Evolutionary conservation across 441 rosid species (phyloP).

Genomic region (Syzygium syzygioides): DNA sequence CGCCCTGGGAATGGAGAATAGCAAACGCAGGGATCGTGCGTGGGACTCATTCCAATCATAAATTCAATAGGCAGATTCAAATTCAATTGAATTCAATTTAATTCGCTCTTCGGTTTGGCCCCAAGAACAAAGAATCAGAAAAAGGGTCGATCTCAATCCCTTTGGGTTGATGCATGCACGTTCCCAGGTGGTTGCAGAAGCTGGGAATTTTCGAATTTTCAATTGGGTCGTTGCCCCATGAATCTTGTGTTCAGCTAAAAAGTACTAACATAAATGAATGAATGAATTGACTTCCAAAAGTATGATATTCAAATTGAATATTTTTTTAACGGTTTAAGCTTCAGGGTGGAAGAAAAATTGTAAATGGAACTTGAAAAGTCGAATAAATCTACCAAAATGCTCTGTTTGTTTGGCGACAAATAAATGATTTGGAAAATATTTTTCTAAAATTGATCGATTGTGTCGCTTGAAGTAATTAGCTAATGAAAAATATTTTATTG

Average conservation of each 20-base stretch:
- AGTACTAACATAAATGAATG: not conserved
- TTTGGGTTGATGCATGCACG: not conserved
- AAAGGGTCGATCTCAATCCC: not conserved
- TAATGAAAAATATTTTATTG: too few relatives aligned
- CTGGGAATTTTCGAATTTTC: not conserved
- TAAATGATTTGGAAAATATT: too few relatives aligned
- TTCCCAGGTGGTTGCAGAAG: not conserved
- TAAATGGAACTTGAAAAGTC: not conserved
- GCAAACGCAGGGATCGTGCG: not conserved
- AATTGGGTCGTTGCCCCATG: not conserved
- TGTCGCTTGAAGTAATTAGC: too few relatives aligned
- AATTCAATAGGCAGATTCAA: not conserved
- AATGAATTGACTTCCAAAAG: not conserved
- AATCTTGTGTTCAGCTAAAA: not conserved
- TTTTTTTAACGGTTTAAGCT: not conserved
- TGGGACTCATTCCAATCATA: not conserved
- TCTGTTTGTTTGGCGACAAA: too few relatives aligned
- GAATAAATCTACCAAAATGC: too few relatives aligned
- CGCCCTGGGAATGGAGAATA: not conserved
- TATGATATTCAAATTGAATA: not conserved
- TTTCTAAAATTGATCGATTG: too few relatives aligned
- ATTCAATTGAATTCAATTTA: not conserved
- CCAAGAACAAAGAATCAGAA: not conserved
- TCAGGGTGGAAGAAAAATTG: not conserved
- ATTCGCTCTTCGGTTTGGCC: not conserved